Evolutionary conservation across 2,329 filamentous ascomycete species (phyloP).

Genomic region (Dendryphion nanum): DNA sequence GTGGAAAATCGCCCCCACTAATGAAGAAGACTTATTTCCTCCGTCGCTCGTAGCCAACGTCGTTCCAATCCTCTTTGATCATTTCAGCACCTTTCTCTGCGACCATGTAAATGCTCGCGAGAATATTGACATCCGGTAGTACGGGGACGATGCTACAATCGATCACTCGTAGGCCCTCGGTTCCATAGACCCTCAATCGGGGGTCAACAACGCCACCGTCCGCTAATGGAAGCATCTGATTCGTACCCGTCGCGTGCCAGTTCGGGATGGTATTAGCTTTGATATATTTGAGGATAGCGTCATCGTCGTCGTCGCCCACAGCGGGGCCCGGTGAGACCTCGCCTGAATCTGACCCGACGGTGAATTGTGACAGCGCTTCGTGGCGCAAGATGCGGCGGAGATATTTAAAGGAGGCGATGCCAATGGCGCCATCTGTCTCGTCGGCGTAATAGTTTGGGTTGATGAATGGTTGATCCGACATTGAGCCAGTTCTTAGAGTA

Average conservation of each 20-base stretch:
- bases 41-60: slow-evolving; percentile 8
- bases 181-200: slow-evolving; percentile 30
- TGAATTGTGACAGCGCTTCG: slow-evolving; percentile 10
- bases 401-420: slow-evolving; percentile 19
- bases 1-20: no score
- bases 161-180: slow-evolving; percentile 29
- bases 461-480: slow-evolving; percentile 47
- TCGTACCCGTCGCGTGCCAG: slow-evolving; percentile 37
- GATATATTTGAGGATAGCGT: slow-evolving; percentile 20
- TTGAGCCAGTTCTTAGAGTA: slow-evolving; percentile 51
- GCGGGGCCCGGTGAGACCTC: slow-evolving; percentile 19
- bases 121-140: slow-evolving; percentile 20
- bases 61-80: slow-evolving; percentile 20
- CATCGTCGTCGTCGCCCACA: slow-evolving; percentile 18
- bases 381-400: slow-evolving; percentile 20
- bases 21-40: no score
- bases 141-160: slow-evolving; percentile 32
- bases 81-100: slow-evolving; percentile 27
- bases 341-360: slow-evolving; percentile 13
- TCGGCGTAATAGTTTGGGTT: slow-evolving; percentile 53
- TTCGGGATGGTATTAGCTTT: slow-evolving; percentile 4
- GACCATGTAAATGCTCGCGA: slow-evolving; percentile 23
- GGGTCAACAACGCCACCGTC: slow-evolving; percentile 33
- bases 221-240: slow-evolving; percentile 27
- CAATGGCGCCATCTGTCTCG: slow-evolving; percentile 43